phyloP scores from a whole-genome alignment of 345 rosid genomes.

The Excoecaria agallocha region DNA sequence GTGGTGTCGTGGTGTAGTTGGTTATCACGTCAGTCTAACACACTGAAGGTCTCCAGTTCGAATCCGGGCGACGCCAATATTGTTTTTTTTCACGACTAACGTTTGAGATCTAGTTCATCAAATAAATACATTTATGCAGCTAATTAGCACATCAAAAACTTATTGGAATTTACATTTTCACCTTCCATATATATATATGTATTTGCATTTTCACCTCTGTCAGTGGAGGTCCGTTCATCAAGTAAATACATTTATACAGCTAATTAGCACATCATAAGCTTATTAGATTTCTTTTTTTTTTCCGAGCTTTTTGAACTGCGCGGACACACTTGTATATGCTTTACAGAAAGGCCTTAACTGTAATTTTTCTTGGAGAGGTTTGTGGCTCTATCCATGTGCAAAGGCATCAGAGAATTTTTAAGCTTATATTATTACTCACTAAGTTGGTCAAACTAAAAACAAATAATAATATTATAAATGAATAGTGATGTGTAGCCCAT shows the following conservation, averaged over 20 bases:
- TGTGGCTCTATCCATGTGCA: slow-evolving; percentile 32
- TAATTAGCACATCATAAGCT: neutral
- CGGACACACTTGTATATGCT: slow-evolving; percentile 10
- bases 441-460: slow-evolving; percentile 25
- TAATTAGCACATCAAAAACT: neutral
- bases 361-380: slow-evolving; percentile 14
- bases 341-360: slow-evolving; percentile 22
- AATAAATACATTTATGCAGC: neutral
- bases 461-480: slow-evolving; percentile 22
- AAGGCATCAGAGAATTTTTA: slow-evolving; percentile 12
- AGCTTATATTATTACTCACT: slow-evolving; percentile 16
- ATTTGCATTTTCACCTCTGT: too few relatives aligned
- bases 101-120: neutral
- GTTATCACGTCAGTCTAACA: slow-evolving; percentile 97
- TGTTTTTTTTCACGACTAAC: neutral
- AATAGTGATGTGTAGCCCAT: slow-evolving; percentile 22
- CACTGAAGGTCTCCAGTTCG: slow-evolving; percentile 92
- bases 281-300: too few relatives aligned
- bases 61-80: slow-evolving; percentile 89
- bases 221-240: too few relatives aligned
- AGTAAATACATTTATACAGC: too few relatives aligned
- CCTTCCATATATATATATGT: neutral
- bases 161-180: too few relatives aligned
- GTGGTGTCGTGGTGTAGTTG: slow-evolving; percentile 93
- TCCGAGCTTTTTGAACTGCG: neutral